phyloP scores from a whole-genome alignment of 352 stramenopile genomes.

The Phytophthora kernoviae region DNA sequence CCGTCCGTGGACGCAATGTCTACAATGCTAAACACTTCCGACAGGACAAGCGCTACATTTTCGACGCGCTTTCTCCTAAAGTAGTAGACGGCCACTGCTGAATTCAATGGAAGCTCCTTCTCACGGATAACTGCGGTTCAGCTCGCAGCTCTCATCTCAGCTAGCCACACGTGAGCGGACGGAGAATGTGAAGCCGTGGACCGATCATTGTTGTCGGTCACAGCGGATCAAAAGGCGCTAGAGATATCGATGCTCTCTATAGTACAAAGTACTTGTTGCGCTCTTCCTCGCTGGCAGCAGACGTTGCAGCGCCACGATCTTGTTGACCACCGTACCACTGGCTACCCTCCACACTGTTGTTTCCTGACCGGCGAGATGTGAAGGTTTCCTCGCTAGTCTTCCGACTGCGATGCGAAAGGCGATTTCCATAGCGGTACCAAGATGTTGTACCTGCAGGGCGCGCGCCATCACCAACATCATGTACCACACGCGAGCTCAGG shows the following conservation, averaged over 20 bases:
- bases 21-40: neutral
- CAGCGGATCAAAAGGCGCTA: constrained; percentile 27
- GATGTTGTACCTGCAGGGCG: constrained; percentile 51
- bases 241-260: constrained; percentile 41
- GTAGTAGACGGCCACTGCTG: constrained; percentile 5
- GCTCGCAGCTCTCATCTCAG: constrained; percentile 27
- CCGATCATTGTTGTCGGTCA: constrained; percentile 9
- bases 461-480: constrained; percentile 50
- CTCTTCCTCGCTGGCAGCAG: constrained; percentile 65
- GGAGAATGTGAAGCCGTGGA: constrained; percentile 16
- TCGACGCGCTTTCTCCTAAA: neutral
- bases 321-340: constrained; percentile 50
- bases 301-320: constrained; percentile 44
- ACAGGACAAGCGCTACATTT: neutral
- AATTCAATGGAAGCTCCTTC: constrained; percentile 16
- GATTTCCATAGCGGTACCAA: constrained; percentile 83
- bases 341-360: constrained; percentile 56
- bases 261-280: constrained; percentile 87
- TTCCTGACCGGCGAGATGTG: constrained; percentile 58
- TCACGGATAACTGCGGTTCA: constrained; percentile 10
- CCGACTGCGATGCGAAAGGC: constrained; percentile 64
- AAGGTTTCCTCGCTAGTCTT: constrained; percentile 67
- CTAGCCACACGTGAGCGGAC: constrained; percentile 27
- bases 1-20: neutral
- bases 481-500: constrained; percentile 72